phyloP scores from a whole-genome alignment of 179 eudicot genomes.

The Amaranthus tricolor region DNA sequence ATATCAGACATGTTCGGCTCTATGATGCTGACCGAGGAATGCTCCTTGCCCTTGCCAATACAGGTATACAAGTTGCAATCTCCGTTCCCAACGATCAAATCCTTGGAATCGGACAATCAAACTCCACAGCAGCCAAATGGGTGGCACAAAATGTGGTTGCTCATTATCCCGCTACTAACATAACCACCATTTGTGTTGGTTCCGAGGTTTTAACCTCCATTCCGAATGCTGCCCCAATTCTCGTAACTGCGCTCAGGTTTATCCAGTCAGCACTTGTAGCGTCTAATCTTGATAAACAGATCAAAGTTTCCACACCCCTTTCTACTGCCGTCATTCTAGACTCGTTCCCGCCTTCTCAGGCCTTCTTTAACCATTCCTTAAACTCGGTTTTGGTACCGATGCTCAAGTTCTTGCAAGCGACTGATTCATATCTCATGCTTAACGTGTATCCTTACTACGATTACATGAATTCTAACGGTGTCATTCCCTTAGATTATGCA shows the following conservation, averaged over 20 bases:
- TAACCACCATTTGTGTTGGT: slow-evolving; percentile 82
- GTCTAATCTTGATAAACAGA: slow-evolving; percentile 58
- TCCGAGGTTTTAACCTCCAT: slow-evolving; percentile 67
- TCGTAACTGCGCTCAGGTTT: slow-evolving; percentile 57
- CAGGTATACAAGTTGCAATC: slow-evolving; percentile 70
- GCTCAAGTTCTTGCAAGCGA: slow-evolving; percentile 69
- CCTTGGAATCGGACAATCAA: slow-evolving; percentile 82
- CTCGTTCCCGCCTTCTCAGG: slow-evolving; percentile 91
- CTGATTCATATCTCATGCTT: slow-evolving; percentile 71
- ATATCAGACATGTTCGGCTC: slow-evolving; percentile 69
- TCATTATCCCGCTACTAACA: slow-evolving; percentile 77
- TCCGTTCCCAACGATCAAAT: slow-evolving; percentile 76
- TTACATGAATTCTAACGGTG: slow-evolving; percentile 79
- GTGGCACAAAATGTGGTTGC: slow-evolving; percentile 76
- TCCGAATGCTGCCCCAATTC: slow-evolving; percentile 69
- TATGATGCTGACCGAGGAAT: slow-evolving; percentile 71
- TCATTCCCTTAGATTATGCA: slow-evolving; percentile 84
- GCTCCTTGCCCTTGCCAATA: slow-evolving; percentile 77
- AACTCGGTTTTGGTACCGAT: slow-evolving; percentile 59
- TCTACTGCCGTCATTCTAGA: slow-evolving; percentile 72
- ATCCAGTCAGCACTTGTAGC: slow-evolving; percentile 85
- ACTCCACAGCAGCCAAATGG: slow-evolving; percentile 87
- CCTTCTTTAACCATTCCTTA: slow-evolving; percentile 76
- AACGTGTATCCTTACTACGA: slow-evolving; percentile 83
- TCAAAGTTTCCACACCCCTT: slow-evolving; percentile 82